A percentile compares a stretch with the other conserved stretches of the same genome.
Evolutionary conservation across 768 basidiomycete species (phyloP).

Genomic region (Serpula lacrymans): DNA sequence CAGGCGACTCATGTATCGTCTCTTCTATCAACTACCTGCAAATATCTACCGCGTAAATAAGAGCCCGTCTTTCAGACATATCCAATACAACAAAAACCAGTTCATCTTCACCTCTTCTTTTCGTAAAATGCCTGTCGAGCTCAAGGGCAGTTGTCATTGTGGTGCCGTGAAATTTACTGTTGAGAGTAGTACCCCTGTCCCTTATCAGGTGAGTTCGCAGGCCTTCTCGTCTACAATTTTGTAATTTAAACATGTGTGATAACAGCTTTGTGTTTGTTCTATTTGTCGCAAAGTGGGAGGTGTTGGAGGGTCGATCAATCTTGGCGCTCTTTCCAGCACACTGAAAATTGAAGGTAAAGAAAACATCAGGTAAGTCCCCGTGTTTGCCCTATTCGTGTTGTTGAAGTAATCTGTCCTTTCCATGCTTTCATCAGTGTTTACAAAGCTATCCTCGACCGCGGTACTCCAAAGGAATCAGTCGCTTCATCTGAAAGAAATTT

Average conservation of each 20-base stretch:
- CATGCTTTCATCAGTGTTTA: constrained; percentile 43
- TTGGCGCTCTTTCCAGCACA: constrained; percentile 52
- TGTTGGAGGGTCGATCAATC: constrained; percentile 60
- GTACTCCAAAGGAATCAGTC: constrained; percentile 42
- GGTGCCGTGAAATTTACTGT: constrained; percentile 32
- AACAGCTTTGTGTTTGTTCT: constrained; percentile 59
- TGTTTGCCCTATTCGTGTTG: background rate
- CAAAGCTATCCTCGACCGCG: constrained; percentile 59
- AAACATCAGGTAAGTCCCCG: constrained; percentile 42
- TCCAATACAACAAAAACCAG: too few species aligned
- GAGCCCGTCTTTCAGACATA: too few species aligned
- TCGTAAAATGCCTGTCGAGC: constrained; percentile 52
- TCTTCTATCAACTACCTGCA: too few species aligned
- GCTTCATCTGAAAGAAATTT: constrained; percentile 60
- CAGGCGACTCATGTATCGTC: too few species aligned
- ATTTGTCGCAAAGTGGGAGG: constrained; percentile 74
- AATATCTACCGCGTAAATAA: too few species aligned
- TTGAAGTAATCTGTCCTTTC: background rate
- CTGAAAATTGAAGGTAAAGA: constrained; percentile 52
- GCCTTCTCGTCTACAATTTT: background rate
- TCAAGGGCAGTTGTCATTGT: constrained; percentile 39
- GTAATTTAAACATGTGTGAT: background rate
- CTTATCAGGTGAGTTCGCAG: constrained; percentile 48
- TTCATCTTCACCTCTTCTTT: too few species aligned
- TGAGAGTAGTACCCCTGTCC: constrained; percentile 51